Percentiles rank a stretch among this genome's conserved stretches.
phyloP scores from a whole-genome alignment of 1,139 yeast species.

The Taiozyma sp. region DNA sequence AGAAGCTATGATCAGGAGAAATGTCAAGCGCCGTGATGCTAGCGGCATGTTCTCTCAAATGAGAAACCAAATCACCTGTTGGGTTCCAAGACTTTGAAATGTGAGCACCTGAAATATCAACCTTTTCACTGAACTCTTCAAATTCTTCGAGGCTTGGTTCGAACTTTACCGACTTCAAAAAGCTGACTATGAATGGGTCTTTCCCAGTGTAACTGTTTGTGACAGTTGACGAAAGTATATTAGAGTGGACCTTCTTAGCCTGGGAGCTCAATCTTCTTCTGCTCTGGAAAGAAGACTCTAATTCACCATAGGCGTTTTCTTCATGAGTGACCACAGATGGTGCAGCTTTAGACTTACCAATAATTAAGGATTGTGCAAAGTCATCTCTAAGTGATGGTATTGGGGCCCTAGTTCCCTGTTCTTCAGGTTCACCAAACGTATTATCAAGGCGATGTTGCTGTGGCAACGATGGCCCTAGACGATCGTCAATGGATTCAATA shows the following conservation, averaged over 20 bases:
- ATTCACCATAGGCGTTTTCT: conserved; percentile 59
- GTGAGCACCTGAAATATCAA: conserved; percentile 14
- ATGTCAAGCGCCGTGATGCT: conserved; percentile 51
- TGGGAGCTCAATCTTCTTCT: conserved; percentile 11
- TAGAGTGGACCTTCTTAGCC: conserved; percentile 9
- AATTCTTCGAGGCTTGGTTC: conserved; percentile 56
- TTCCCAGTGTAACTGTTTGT: conserved; percentile 59
- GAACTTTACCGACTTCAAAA: conserved; percentile 46
- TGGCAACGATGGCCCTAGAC: conserved; percentile 9
- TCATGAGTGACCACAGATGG: conserved; percentile 43
- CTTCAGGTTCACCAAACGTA: conserved; percentile 4
- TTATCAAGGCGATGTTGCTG: not conserved
- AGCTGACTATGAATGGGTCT: conserved; percentile 57
- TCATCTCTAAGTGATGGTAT: conserved; percentile 9
- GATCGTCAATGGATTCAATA: conserved; percentile 15
- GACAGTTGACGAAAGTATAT: conserved; percentile 19
- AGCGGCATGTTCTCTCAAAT: conserved; percentile 47
- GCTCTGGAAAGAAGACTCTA: conserved; percentile 30
- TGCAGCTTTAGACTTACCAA: conserved; percentile 30
- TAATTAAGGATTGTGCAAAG: conserved; percentile 27
- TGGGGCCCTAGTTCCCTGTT: conserved; percentile 7
- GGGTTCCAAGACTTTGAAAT: conserved; percentile 28
- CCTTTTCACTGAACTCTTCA: conserved; percentile 58
- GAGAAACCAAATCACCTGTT: conserved; percentile 53
- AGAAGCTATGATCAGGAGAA: conserved; percentile 58